Conservation (phyloP, 495 filamentous ascomycete species). For the Neurospora sp. region DNA sequence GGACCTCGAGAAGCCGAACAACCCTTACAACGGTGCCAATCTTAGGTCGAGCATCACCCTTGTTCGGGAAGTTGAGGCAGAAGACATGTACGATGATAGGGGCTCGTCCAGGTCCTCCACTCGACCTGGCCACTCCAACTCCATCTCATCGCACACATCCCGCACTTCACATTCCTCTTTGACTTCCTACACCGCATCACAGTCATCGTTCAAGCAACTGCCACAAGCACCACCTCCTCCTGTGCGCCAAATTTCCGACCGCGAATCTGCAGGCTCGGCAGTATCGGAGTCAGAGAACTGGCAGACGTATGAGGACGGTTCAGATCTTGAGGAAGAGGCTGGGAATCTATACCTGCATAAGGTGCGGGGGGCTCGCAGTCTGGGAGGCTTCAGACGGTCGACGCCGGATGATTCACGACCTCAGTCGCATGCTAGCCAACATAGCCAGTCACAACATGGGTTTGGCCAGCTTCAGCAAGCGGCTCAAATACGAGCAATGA, state of each 20-base stretch:
- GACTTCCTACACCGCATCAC: conserved; percentile 9
- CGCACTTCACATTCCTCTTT: conserved; percentile 18
- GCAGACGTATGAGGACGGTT: conserved; percentile 81
- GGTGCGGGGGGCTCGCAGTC: conserved; percentile 45
- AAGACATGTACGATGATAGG: conserved; percentile 76
- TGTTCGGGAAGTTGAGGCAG: conserved; percentile 68
- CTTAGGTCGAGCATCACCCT: conserved; percentile 44
- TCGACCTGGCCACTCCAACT: conserved; percentile 8
- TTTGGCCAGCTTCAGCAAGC: neutral
- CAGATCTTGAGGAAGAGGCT: conserved; percentile 62
- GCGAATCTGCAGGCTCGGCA: conserved; percentile 53
- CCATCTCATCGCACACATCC: conserved; percentile 8
- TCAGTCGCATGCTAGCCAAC: conserved; percentile 8
- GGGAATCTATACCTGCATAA: conserved; percentile 71
- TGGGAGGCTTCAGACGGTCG: conserved; percentile 33
- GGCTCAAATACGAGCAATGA: conserved; percentile 15
- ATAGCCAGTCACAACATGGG: neutral
- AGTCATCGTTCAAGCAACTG: neutral
- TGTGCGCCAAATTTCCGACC: conserved; percentile 58
- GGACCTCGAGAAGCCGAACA: conserved; percentile 51
- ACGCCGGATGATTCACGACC: conserved; percentile 31
- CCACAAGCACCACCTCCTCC: conserved; percentile 24
- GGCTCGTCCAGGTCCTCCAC: conserved; percentile 7
- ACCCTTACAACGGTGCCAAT: conserved; percentile 53
- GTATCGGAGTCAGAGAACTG: conserved; percentile 85